Evolutionary conservation across 371 early-diverging fungal genomes (phyloP), one percentile per base, ranked within the genome.

Genomic region (Lichtheimia corymbifera): DNA sequence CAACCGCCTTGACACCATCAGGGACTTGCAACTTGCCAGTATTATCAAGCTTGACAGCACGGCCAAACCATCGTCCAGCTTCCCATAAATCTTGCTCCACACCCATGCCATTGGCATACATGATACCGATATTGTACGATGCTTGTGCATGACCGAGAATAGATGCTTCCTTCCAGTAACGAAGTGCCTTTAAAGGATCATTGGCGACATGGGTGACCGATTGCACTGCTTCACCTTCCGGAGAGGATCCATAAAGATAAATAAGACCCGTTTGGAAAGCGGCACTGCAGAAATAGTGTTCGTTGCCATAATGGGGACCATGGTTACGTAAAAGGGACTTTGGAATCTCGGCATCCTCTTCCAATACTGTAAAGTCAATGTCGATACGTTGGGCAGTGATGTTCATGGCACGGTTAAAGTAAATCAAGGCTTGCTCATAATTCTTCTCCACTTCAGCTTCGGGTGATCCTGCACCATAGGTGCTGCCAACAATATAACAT

Each of bases 51-150:
- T 76, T 77, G n/a, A 67, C 55, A 15, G 81, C 81, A 56, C 81
- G 72, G n/a, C 74, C 73, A 61, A 80, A 80, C 78, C 78, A 80
- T 61, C 73, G 73, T 18, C 78, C 78, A 12, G 81, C 81, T 24
- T 65, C 40, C 57, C 63, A 76, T 11, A 73, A 22, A 59, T 80
- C 76, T 22, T 61, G 50, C 2, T 68, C 66, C 3, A 80, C 71
- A 28, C 81, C 78, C 70, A 77, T 74, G 13, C 76, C 76, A 53
- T 80, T 80, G 2, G 74, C 74, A 55, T 67, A 74, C 56, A 77
- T 63, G 43, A 80, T 77, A 53, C 74, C 81, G 40, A 80, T 72
- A 45, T 80, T 80, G 43, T 67, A 80, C 20, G 74, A 77, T 6
- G 81, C 75, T 57, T 80, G 78, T 1, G 81, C 81, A 52, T 80